Evolutionary conservation across 495 filamentous ascomycete species (phyloP), one percentile per base, ranked within the genome.

Genomic region (Lichenothelia convexa): DNA sequence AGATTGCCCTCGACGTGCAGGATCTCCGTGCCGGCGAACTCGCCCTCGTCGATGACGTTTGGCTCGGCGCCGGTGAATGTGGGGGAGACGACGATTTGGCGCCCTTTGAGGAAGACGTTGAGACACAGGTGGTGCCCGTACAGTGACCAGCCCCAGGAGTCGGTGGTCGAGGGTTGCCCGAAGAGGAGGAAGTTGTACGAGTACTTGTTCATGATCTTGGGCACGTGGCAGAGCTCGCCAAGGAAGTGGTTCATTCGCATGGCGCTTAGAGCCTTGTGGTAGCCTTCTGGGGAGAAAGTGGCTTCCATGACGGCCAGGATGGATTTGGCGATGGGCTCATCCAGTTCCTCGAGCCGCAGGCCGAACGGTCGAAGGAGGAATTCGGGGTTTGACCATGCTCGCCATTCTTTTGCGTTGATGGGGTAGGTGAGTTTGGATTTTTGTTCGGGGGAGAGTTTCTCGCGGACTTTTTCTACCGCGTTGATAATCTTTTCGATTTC

Each of bases 161-260:
- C 11, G 8, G 50, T 44, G 3, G 53, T 45, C 1, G 65, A 70
- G 2, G 75, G 72, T 1, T 42, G 45, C 15, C 61, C 59, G 51
- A 78, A 78, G 45, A 82, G 55, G 24, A 61, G 61, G 50, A 83
- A 76, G 57, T 83, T 81, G 62, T 83, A 85, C 30, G 68, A 74
- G 56, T 70, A 62, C 49, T 78, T 68, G 57, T 81, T 82, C 61
- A 78, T 72, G 21, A 85, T 67, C 12, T 52, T 50, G 0, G 65
- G 62, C 4, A 69, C 65, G 21, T 64, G 46, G 20, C 75, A 70
- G 5, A 85, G 60, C 32, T 78, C 65, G 39, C 78, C 79, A 2
- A 85, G 67, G 61, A 82, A 85, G 43, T 73, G 70, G 58, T 85
- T 85, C 53, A 78, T 78, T 48, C 71, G 69, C 71, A 80, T 80